phyloP scores from a whole-genome alignment of 306 rosid genomes.

The Hippophae rhamnoides region DNA sequence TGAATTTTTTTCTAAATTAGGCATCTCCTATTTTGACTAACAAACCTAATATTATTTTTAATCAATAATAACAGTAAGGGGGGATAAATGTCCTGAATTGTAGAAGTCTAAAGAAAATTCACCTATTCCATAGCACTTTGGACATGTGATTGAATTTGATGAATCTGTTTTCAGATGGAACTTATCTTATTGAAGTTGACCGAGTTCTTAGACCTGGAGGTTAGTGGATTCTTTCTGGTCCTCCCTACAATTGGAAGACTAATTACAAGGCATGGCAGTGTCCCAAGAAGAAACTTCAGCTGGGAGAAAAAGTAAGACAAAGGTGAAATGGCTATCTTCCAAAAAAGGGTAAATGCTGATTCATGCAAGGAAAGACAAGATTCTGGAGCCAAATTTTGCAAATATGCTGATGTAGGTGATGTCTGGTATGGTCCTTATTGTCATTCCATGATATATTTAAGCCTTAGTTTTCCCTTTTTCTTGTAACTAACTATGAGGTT shows the following conservation, averaged over 20 bases:
- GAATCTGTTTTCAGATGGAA: slow-evolving; percentile 42
- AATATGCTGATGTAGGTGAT: slow-evolving; percentile 26
- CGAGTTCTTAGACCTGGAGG: slow-evolving; percentile 90
- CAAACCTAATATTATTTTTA: too few relatives aligned
- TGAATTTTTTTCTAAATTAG: too few relatives aligned
- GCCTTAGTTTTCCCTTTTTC: slow-evolving; percentile 4
- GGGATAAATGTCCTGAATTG: not conserved
- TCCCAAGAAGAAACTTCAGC: slow-evolving; percentile 50
- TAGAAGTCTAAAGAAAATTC: not conserved
- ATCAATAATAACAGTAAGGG: too few relatives aligned
- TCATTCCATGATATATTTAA: not conserved
- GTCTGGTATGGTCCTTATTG: slow-evolving; percentile 45
- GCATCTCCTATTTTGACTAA: too few relatives aligned
- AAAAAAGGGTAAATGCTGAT: slow-evolving; percentile 36
- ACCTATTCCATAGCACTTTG: slow-evolving; percentile 1
- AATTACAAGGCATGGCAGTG: slow-evolving; percentile 58
- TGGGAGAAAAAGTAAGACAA: slow-evolving; percentile 84
- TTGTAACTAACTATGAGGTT: slow-evolving; percentile 5
- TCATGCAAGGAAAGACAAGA: slow-evolving; percentile 31
- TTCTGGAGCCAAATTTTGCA: slow-evolving; percentile 35
- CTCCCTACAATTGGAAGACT: slow-evolving; percentile 66
- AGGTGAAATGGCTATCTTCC: slow-evolving; percentile 78
- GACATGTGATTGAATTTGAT: slow-evolving; percentile 5
- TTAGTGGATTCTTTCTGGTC: slow-evolving; percentile 80
- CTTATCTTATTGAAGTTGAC: slow-evolving; percentile 78